These are phyloP conservation scores for Castanea mollissima DNA, from an alignment of 306 rosid genomes.

Conservation along the genomic window DNA sequence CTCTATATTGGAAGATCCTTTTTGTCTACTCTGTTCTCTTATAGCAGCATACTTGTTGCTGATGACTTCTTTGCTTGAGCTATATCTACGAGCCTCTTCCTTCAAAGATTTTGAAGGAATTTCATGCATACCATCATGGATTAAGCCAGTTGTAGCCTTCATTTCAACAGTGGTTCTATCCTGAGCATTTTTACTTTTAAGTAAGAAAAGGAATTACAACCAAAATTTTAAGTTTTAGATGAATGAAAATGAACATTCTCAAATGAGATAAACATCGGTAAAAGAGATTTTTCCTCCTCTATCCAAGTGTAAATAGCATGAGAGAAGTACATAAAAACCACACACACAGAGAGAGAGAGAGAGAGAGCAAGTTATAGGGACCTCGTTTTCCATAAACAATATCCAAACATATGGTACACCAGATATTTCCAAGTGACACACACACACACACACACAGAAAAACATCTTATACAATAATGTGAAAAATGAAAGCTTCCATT, in stretches of 20 bases:
- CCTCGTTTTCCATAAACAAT: not conserved
- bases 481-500: not conserved
- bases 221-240: not conserved
- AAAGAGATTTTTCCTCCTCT: not conserved
- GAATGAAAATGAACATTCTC: not conserved
- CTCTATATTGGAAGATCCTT: conserved; percentile 38
- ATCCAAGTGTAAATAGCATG: not conserved
- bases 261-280: not conserved
- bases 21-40: conserved; percentile 64
- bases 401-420: not conserved
- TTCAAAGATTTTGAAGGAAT: conserved; percentile 41
- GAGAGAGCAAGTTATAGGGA: not conserved
- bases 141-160: conserved; percentile 44
- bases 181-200: conserved; percentile 40
- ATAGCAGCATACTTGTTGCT: conserved; percentile 76
- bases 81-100: conserved; percentile 63
- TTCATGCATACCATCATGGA: conserved; percentile 36
- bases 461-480: not conserved
- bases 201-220: conserved; percentile 6
- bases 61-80: conserved; percentile 79
- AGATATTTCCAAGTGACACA: not conserved
- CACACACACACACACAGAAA: too few species aligned
- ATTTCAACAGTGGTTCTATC: conserved; percentile 59
- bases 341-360: not conserved
- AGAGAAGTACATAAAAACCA: not conserved